phyloP scores from a whole-genome alignment of 495 filamentous ascomycete genomes.

The Trichoderma gamsii region DNA sequence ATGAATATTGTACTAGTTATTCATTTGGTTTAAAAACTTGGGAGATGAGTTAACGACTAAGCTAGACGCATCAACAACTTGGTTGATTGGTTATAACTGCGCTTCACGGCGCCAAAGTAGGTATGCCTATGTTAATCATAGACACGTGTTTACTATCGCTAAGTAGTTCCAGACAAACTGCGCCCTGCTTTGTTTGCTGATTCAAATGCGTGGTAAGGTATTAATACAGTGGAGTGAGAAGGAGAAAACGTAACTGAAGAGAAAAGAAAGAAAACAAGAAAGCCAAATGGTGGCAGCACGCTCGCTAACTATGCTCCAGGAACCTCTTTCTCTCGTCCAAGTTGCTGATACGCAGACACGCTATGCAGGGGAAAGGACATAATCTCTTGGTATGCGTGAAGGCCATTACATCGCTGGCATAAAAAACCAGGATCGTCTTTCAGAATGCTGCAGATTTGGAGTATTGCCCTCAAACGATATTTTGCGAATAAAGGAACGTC shows the following conservation, averaged over 20 bases:
- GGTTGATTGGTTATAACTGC: too few relatives aligned
- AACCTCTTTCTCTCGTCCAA: neutral
- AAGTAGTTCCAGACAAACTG: neutral
- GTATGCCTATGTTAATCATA: too few relatives aligned
- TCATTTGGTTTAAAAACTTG: too few relatives aligned
- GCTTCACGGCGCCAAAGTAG: too few relatives aligned
- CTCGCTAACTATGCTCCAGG: neutral
- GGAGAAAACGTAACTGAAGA: neutral
- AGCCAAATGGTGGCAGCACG: neutral
- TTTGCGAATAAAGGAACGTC: slow-evolving; percentile 8
- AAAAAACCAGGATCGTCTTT: neutral
- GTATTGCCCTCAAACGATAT: neutral
- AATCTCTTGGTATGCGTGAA: slow-evolving; percentile 1
- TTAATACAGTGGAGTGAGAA: neutral
- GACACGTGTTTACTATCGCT: too few relatives aligned
- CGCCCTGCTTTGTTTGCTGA: neutral
- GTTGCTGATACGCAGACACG: neutral
- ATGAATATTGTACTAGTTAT: too few relatives aligned
- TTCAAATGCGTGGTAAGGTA: neutral
- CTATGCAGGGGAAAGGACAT: neutral
- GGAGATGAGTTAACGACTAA: too few relatives aligned
- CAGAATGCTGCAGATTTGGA: neutral
- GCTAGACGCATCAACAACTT: too few relatives aligned
- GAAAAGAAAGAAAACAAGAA: neutral
- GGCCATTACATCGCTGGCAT: slow-evolving; percentile 3